Evolutionary conservation across 441 rosid genomes (phyloP), one percentile per base, ranked within the genome.

Genomic region (Gossypium davidsonii): DNA sequence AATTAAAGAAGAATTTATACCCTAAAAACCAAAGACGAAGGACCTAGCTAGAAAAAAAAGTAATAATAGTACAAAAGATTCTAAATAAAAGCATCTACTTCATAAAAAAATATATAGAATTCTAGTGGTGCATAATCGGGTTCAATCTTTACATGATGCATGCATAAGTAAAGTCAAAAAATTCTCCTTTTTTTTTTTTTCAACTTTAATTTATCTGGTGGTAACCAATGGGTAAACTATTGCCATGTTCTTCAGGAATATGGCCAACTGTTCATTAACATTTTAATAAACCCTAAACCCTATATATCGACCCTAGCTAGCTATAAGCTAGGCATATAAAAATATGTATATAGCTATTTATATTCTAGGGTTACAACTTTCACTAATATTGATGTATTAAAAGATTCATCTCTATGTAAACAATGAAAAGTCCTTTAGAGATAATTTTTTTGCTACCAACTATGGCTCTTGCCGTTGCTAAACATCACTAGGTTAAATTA

Each of bases 61-160:
- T 9, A 64, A 10, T 42, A 64, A 20, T 64, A 21, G 56, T 66
- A 46, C 37, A 48, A 67, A 48, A 67, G 71, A 48, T 48, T 67
- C 71, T 67, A 67, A 67, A 67, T 23, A n/a, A 67, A 25, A 48
- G 71, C 57, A 67, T 46, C 70, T n/a, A 23, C 3, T 7, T 67
- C 0, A 25, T 14, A 23, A 7, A 67, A 66, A 4, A 21, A 20
- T 20, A 48, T 3, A 5, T n/a, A 49, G 4, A 49, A n/a, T 0
- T n/a, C 0, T 49, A 49, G 18, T n/a, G 34, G 34, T 31, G 34
- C 6, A 31, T 31, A 31, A 3, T 28, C 31, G 31, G 5, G 18
- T 2, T 8, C 18, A 65, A 44, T 21, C 70, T 65, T 62, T 65
- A 34, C 4, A 8, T 62, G 49, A 37, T 7, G 70, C 34, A 21